Conservation (phyloP, 163 green algal genomes). For the Chlamydomonas reinhardtii region DNA sequence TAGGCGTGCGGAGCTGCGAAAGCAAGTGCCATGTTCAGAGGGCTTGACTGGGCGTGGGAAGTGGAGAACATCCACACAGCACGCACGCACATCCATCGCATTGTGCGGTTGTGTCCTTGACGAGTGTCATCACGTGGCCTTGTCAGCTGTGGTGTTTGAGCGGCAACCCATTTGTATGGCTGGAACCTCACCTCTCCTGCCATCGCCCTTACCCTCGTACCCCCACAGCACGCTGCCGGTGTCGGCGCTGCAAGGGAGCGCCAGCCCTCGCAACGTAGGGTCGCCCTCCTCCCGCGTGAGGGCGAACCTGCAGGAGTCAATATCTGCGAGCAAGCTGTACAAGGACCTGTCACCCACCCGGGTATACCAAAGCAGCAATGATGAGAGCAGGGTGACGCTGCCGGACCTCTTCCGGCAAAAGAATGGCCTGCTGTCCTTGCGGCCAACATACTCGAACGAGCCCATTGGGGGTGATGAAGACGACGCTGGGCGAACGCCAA, state of each 20-base stretch:
- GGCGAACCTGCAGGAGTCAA: conserved; percentile 47
- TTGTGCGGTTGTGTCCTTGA: too few species aligned
- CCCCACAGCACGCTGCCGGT: not conserved
- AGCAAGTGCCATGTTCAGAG: too few species aligned
- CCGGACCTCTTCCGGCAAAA: conserved; percentile 63
- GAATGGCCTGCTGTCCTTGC: conserved; percentile 45
- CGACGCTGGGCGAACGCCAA: conserved; percentile 33
- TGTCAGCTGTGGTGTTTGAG: too few species aligned
- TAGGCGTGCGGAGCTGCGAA: too few species aligned
- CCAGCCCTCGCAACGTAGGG: conserved; percentile 12
- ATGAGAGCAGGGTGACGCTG: conserved; percentile 41
- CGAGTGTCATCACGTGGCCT: too few species aligned
- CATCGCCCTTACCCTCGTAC: too few species aligned
- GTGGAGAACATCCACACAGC: too few species aligned
- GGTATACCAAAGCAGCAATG: conserved; percentile 3
- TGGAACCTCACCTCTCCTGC: too few species aligned
- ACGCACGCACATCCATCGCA: too few species aligned
- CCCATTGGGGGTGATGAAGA: not conserved
- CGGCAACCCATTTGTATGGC: too few species aligned
- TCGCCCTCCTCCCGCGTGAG: conserved; percentile 27
- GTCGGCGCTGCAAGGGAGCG: not conserved
- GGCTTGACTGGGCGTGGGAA: too few species aligned
- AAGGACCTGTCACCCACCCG: conserved; percentile 44
- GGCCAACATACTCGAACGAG: conserved; percentile 48
- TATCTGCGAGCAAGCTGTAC: conserved; percentile 52